Evolutionary conservation across 805 yeast species (phyloP).

Genomic region (Ogataea trehaloabstinens): DNA sequence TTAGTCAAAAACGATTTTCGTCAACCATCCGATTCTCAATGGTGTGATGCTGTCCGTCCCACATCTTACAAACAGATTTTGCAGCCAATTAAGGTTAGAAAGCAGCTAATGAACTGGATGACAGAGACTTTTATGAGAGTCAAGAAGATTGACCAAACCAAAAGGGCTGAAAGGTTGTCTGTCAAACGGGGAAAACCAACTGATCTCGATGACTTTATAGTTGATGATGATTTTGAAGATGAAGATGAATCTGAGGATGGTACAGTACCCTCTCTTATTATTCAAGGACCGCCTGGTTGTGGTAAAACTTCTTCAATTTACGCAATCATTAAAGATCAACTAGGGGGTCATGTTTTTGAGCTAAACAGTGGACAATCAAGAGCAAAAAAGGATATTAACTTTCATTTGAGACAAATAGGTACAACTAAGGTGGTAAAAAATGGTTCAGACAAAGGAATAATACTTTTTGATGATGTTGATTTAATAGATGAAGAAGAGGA

Average conservation of each 20-base stretch:
- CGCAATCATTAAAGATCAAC: slow-evolving; percentile 55
- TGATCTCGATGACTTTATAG: slow-evolving; percentile 39
- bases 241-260: slow-evolving; percentile 31
- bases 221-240: slow-evolving; percentile 29
- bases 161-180: slow-evolving; percentile 22
- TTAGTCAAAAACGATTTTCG: slow-evolving; percentile 1
- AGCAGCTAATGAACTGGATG: slow-evolving; percentile 39
- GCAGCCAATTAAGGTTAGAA: slow-evolving; percentile 26
- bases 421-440: slow-evolving; percentile 78
- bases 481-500: slow-evolving; percentile 72
- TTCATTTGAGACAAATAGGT: slow-evolving; percentile 70
- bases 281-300: slow-evolving; percentile 69
- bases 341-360: slow-evolving; percentile 76
- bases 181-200: slow-evolving; percentile 17
- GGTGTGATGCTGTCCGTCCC: slow-evolving; percentile 49
- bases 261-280: slow-evolving; percentile 60
- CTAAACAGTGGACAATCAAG: slow-evolving; percentile 73
- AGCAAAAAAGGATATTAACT: slow-evolving; percentile 65
- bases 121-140: slow-evolving; percentile 35
- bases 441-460: slow-evolving; percentile 49
- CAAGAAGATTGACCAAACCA: slow-evolving; percentile 27
- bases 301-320: slow-evolving; percentile 79
- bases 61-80: slow-evolving; percentile 33
- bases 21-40: slow-evolving; percentile 22
- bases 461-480: slow-evolving; percentile 85